Base-by-base conservation (phyloP, 2,329 filamentous ascomycete genomes). In the Neoarthrinium moseri region DNA sequence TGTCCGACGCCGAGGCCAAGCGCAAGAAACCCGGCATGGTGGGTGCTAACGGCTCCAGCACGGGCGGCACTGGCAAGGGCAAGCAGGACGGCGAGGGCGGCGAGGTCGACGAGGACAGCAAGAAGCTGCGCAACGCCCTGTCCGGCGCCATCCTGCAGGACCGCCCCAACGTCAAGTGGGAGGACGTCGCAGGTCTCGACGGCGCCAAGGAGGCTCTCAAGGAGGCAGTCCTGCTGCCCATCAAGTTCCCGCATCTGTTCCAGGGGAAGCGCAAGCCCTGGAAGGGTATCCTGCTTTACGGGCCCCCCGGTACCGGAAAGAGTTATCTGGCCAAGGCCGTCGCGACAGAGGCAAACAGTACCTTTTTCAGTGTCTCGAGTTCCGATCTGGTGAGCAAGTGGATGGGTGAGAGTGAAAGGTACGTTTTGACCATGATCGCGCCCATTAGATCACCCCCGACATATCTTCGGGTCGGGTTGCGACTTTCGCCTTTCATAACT, bases 341-440 rank as follows among this genome's bases (percentile, higher is more conserved):
- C 41, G 94, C 94, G 43, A 99, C 94, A 15, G 94, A 99, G 70
- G 94, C 94, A 48, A 97, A 99, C 69, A 96, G 91, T 69, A 97
- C 94, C 4, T 99, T 99, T 66, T 99, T 99, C 79, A 96, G 91
- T 62, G 92, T 99, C 55, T 95, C 89, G 71, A 95, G 89, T 77
- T 95, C 90, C 63, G 94, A 99, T 66, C 69, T 99, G 68, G 94
- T 99, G 50, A 96, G 90, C 67, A 99, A 99, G 66, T 99, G 94
- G 94, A 99, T 99, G 94, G 94, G 94, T 73, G 94, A 99, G 71
- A 95, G 89, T 76, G 94, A 99, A 82, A 83, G 91, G 89, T 95
- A 73, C 39, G 76, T 58, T 17, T 47, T 34, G 10, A 21, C 21
- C 6, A 26, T 15, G n/a, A 20, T 8, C 10, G 17, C 11, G 3